phyloP scores from a whole-genome alignment of 805 yeast genomes.

The Priceomyces castillae region DNA sequence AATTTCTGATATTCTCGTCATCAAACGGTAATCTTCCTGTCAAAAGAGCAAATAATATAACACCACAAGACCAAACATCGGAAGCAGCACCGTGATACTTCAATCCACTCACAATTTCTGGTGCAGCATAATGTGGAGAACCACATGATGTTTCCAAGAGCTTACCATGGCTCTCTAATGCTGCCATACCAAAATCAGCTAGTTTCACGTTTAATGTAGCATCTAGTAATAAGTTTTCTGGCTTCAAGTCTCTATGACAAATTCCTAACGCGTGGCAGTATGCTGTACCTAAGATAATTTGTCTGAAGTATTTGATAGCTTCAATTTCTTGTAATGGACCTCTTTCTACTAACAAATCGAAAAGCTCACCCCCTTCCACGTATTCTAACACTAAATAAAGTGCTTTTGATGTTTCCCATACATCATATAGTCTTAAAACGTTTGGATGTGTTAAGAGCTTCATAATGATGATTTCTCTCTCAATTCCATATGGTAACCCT shows the following conservation, averaged over 20 bases:
- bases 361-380: slow-evolving; percentile 96
- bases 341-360: slow-evolving; percentile 83
- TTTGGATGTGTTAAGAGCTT: slow-evolving; percentile 91
- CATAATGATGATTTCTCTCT: slow-evolving; percentile 96
- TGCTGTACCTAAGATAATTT: slow-evolving; percentile 76
- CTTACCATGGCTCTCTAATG: slow-evolving; percentile 78
- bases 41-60: slow-evolving; percentile 85
- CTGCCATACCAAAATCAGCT: slow-evolving; percentile 99
- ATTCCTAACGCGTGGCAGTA: slow-evolving; percentile 85
- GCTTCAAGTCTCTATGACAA: slow-evolving; percentile 85
- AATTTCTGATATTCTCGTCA: slow-evolving; percentile 87
- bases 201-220: slow-evolving; percentile 85
- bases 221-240: slow-evolving; percentile 77
- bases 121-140: slow-evolving; percentile 97
- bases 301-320: slow-evolving; percentile 86
- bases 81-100: slow-evolving; percentile 96
- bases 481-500: slow-evolving; percentile 93
- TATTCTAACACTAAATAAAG: slow-evolving; percentile 87
- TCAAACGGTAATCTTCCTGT: slow-evolving; percentile 97
- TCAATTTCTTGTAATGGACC: slow-evolving; percentile 88
- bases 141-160: slow-evolving; percentile 94
- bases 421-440: slow-evolving; percentile 86
- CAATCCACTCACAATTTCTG: slow-evolving; percentile 94
- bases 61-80: slow-evolving; percentile 98
- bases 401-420: slow-evolving; percentile 83